Base-by-base conservation (phyloP, 805 yeast species). In the Hanseniaspora mollemarum region DNA sequence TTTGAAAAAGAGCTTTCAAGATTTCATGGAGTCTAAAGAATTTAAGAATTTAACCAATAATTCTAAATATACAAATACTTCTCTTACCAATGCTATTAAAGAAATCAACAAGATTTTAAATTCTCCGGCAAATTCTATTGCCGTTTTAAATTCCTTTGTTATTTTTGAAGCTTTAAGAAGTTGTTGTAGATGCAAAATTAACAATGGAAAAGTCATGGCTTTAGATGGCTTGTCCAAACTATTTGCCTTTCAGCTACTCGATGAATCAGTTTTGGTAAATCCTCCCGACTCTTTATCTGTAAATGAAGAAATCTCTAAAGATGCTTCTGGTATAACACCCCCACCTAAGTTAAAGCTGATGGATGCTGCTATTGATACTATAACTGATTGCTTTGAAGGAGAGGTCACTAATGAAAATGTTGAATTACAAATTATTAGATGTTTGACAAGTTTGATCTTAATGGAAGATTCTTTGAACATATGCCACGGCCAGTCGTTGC, bases 401-500 rank as follows among this genome's bases (percentile, higher is more conserved):
- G 98, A 92, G 64, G 87, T 87, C 1, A 87, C 97, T 0, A 94
- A 88, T 62, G 84, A 84, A 22, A 79, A 75, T 52, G 78, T 94
- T 31, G 98, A 94, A 68, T 68, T 92, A 52, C 98, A 94, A 67
- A 90, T 92, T 12, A 83, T 90, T 29, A 79, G 94, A 60, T 96
- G 96, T 0, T 70, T 94, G 46, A 81, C 90, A 62, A 87, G 92
- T 55, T 90, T 94, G 46, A 82, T 87, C 15, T 71, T 90, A 31
- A 83, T 86, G 55, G 88, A 83, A 54, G 75, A 76, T 32, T 72
- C 84, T 65, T 84, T 88, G 25, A 86, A 87, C 19, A 51, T 61
- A n/a, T 64, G 67, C 42, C 98, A 92, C 61, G 97, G 97, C 2
- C 84, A 87, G 8, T 78, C 88, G 1, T 70, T 92, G 48, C 70